Conservation (phyloP, 257 asterid species). For the Vinca minor region DNA sequence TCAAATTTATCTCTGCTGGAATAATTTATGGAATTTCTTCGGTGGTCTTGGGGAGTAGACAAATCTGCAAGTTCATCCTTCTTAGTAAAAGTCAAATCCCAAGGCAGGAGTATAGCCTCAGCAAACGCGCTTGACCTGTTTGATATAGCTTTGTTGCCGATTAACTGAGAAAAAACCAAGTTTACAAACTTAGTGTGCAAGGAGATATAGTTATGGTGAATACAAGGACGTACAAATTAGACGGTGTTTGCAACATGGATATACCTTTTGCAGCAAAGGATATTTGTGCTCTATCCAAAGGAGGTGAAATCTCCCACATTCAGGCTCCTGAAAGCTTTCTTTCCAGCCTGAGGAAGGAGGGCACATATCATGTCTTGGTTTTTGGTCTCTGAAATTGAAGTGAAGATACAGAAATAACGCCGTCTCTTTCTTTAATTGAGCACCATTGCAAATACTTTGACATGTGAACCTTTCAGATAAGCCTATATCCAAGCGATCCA, state of each 20-base stretch:
- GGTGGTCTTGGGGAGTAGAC: constrained; percentile 19
- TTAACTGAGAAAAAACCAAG: constrained; percentile 34
- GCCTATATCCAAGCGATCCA: constrained; percentile 30
- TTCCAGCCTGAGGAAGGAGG: constrained; percentile 31
- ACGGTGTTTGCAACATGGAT: constrained; percentile 12
- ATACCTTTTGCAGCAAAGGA: constrained; percentile 64
- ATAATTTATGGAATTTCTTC: constrained; percentile 22
- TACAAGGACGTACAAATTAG: constrained; percentile 8
- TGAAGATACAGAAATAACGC: constrained; percentile 38
- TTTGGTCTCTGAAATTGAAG: constrained; percentile 29
- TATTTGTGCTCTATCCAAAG: constrained; percentile 67
- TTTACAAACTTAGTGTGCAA: constrained; percentile 11
- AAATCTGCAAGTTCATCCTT: constrained; percentile 27
- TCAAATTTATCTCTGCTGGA: constrained; percentile 14
- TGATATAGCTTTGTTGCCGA: constrained; percentile 35
- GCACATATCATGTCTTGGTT: constrained; percentile 19
- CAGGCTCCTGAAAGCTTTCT: constrained; percentile 36
- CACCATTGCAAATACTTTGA: constrained; percentile 46
- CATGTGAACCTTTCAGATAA: constrained; percentile 49
- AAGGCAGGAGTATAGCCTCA: constrained; percentile 69
- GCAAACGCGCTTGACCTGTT: constrained; percentile 50
- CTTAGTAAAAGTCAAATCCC: constrained; percentile 61
- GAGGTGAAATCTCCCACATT: constrained; percentile 58
- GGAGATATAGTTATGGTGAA: constrained; percentile 5
- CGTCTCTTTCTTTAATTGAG: constrained; percentile 27